A percentile compares a stretch with the other conserved stretches of the same genome.
These are phyloP conservation scores for Artemisia tridentata DNA, from an alignment of 129 eudicot species.

Conservation along the genomic window DNA sequence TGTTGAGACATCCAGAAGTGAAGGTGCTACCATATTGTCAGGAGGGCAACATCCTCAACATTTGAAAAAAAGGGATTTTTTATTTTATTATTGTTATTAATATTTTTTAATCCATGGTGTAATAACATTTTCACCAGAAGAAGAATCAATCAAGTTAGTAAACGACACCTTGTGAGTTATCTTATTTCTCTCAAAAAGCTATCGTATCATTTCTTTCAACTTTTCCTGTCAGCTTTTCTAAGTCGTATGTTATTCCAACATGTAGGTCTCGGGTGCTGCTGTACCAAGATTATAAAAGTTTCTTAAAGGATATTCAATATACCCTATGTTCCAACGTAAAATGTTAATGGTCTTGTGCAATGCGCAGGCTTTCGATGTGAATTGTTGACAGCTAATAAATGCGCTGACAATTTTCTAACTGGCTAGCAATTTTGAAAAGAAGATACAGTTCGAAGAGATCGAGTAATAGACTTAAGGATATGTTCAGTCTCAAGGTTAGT, in stretches of 20 bases:
- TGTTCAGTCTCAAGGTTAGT: slow-evolving; percentile 69
- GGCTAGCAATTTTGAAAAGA: no score
- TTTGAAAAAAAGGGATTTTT: slow-evolving; percentile 74
- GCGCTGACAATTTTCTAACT: no score
- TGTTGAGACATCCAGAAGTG: slow-evolving; percentile 81
- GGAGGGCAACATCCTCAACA: slow-evolving; percentile 94
- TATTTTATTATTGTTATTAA: slow-evolving; percentile 35
- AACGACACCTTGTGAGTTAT: slow-evolving; percentile 80
- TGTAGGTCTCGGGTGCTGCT: slow-evolving; percentile 89
- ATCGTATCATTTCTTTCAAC: not conserved
- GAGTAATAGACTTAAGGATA: slow-evolving; percentile 74
- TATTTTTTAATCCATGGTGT: slow-evolving; percentile 49
- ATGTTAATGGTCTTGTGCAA: no score
- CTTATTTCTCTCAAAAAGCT: not conserved
- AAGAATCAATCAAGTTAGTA: slow-evolving; percentile 92
- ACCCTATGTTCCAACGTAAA: no score
- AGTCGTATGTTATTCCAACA: slow-evolving; percentile 24
- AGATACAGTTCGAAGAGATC: no score
- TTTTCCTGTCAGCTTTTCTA: not conserved
- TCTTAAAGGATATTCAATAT: no score
- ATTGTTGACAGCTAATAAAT: no score
- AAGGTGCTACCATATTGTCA: slow-evolving; percentile 83
- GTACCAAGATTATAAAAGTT: slow-evolving; percentile 29
- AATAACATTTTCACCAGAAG: slow-evolving; percentile 80
- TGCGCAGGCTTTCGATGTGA: no score